Conservation (phyloP, 2,329 filamentous ascomycete genomes). For the Aspergillus latus region DNA sequence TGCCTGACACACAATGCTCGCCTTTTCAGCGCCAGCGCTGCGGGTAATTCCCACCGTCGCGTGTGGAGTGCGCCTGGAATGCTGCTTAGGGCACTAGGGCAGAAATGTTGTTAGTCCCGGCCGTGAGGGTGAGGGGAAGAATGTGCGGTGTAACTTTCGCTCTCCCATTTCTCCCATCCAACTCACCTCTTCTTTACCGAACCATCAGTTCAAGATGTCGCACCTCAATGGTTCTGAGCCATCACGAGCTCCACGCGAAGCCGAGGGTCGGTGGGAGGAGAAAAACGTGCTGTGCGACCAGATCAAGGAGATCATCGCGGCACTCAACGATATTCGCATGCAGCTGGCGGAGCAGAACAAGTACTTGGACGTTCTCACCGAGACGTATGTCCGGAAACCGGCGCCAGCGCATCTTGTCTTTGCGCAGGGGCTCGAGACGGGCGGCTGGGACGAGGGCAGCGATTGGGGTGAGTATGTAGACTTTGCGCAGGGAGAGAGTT, state of each 20-base stretch:
- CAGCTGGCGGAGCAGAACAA: slow-evolving; percentile 9
- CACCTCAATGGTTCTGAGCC: background rate
- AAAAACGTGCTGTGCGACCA: background rate
- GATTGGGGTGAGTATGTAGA: background rate
- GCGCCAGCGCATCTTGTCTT: background rate
- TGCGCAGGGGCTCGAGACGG: background rate
- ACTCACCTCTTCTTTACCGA: background rate
- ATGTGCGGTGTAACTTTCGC: background rate
- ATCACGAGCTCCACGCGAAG: background rate
- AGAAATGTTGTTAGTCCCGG: background rate
- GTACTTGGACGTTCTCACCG: slow-evolving; percentile 3
- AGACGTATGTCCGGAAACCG: background rate
- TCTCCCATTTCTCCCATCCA: background rate
- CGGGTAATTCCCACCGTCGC: background rate
- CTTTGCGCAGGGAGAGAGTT: background rate
- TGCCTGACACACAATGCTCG: too few species aligned
- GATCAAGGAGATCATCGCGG: slow-evolving; percentile 3
- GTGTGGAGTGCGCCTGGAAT: background rate
- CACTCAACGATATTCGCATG: slow-evolving; percentile 3
- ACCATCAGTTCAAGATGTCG: background rate
- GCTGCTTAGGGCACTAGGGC: background rate
- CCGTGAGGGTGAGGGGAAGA: background rate
- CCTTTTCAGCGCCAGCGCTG: too few species aligned
- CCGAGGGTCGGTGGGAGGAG: background rate
- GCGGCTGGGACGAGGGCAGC: too few species aligned